Evolutionary conservation across 2,329 filamentous ascomycete species (phyloP).

Genomic region (Bipolaris zeicola): DNA sequence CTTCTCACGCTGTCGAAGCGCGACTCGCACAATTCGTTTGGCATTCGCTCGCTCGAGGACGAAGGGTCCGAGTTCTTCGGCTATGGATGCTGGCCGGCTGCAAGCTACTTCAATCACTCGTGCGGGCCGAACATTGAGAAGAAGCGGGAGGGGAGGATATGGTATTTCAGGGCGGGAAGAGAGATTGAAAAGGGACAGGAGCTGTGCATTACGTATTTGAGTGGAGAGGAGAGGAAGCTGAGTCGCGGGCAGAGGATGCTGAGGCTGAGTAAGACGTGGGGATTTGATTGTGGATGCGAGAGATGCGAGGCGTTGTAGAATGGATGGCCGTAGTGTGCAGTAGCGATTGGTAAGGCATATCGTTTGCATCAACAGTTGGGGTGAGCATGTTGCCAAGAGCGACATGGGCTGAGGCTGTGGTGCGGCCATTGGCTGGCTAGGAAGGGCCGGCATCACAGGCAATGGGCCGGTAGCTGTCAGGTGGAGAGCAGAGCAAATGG

Average conservation of each 20-base stretch:
- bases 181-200: slow-evolving; percentile 50
- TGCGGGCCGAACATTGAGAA: slow-evolving; percentile 54
- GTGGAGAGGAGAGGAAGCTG: slow-evolving; percentile 54
- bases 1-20: slow-evolving; percentile 47
- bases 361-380: neutral
- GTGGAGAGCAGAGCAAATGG: neutral
- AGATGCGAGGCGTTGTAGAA: slow-evolving; percentile 40
- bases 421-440: slow-evolving; percentile 3
- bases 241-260: slow-evolving; percentile 44
- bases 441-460: neutral
- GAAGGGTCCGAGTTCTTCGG: slow-evolving; percentile 57
- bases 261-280: slow-evolving; percentile 51
- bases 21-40: slow-evolving; percentile 56
- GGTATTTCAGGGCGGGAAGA: slow-evolving; percentile 48
- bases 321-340: neutral
- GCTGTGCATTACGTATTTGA: slow-evolving; percentile 56
- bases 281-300: slow-evolving; percentile 53
- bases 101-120: slow-evolving; percentile 57
- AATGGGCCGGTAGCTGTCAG: slow-evolving; percentile 1
- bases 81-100: slow-evolving; percentile 54
- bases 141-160: slow-evolving; percentile 47
- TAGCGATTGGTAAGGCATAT: neutral
- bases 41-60: slow-evolving; percentile 52
- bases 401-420: neutral
- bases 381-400: neutral